Base-by-base conservation (phyloP, 208 protist genomes). In the Trypanosoma brucei region DNA sequence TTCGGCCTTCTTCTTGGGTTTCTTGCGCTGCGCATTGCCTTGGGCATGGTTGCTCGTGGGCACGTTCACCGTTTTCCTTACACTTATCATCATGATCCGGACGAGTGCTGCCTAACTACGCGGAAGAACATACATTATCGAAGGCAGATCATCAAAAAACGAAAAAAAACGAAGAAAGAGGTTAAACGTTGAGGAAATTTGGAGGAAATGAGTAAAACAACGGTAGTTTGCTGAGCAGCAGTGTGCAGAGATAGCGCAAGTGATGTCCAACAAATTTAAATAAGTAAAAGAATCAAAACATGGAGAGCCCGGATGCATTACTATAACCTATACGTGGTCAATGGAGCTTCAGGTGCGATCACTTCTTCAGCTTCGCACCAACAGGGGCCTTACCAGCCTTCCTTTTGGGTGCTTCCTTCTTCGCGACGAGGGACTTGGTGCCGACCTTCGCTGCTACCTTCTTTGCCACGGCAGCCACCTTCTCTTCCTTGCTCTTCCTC, bases 351-450 rank as follows among this genome's bases (percentile, higher is more conserved):
- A 22, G 22, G 22, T 22, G 22, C 22, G 22, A 22, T 46, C 11
- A 46, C 11, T 46, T 46, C 73, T 81, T 76, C 70, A 90, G 68
- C 72, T 85, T 88, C 60, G 83, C 79, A 54, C 86, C 86, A 62
- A 93, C 75, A 52, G 83, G 82, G 30, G 58, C 74, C 67, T 70
- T 75, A 37, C 62, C 55, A 56, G 71, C 36, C 50, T 53, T 59
- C 55, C 65, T 72, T 68, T 71, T 79, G 71, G 68, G 66, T 38
- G 72, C 22, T 6, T 53, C 54, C 60, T 74, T 67, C 63, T 70
- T 75, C 34, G 52, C n/a, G 1, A 59, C 0, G 0, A 46, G 2
- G 30, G 62, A 55, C 79, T 83, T 92, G 55, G 70, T 30, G 34
- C 34, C 45, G 35, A 67, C 14, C 76, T 83, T 89, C 62, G 74